Conservation (phyloP, 805 yeast genomes). For the Yarrowia sp. region DNA sequence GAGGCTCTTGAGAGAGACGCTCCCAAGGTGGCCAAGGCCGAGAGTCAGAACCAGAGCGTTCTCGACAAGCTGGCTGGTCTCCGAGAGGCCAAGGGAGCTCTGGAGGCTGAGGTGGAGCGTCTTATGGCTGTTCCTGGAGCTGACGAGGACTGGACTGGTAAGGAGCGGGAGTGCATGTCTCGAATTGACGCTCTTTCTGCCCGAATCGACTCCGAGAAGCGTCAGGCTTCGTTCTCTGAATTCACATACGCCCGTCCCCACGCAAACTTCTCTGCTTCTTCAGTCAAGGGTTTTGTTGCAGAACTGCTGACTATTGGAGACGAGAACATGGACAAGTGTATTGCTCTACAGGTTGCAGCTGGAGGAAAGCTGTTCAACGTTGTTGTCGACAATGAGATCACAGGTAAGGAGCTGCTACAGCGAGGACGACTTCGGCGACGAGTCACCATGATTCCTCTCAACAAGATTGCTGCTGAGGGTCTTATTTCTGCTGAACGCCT, state of each 20-base stretch:
- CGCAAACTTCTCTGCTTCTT: slow-evolving; percentile 52
- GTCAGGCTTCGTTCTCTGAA: slow-evolving; percentile 69
- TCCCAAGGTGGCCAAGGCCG: slow-evolving; percentile 47
- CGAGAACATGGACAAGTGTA: slow-evolving; percentile 55
- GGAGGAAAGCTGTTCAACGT: slow-evolving; percentile 88
- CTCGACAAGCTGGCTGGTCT: slow-evolving; percentile 46
- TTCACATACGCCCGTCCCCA: slow-evolving; percentile 67
- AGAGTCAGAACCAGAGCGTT: slow-evolving; percentile 45
- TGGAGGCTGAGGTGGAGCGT: slow-evolving; percentile 45
- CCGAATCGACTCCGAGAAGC: slow-evolving; percentile 53
- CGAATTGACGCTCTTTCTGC: slow-evolving; percentile 45
- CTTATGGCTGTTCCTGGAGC: slow-evolving; percentile 45
- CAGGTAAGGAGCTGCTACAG: slow-evolving; percentile 80
- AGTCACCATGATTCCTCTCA: slow-evolving; percentile 88
- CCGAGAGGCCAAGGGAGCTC: slow-evolving; percentile 39
- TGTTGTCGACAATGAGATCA: slow-evolving; percentile 81
- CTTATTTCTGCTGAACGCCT: slow-evolving; percentile 50
- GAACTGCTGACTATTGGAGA: slow-evolving; percentile 68
- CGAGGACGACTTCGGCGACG: slow-evolving; percentile 73
- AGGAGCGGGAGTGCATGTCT: slow-evolving; percentile 39
- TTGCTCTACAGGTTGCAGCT: slow-evolving; percentile 90
- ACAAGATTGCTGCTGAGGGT: slow-evolving; percentile 66
- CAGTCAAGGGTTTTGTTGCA: slow-evolving; percentile 87
- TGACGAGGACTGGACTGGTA: slow-evolving; percentile 30
- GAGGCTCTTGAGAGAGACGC: slow-evolving; percentile 48